Conservation (phyloP, 2,329 filamentous ascomycete species). For the Colletotrichum cordylinicola region DNA sequence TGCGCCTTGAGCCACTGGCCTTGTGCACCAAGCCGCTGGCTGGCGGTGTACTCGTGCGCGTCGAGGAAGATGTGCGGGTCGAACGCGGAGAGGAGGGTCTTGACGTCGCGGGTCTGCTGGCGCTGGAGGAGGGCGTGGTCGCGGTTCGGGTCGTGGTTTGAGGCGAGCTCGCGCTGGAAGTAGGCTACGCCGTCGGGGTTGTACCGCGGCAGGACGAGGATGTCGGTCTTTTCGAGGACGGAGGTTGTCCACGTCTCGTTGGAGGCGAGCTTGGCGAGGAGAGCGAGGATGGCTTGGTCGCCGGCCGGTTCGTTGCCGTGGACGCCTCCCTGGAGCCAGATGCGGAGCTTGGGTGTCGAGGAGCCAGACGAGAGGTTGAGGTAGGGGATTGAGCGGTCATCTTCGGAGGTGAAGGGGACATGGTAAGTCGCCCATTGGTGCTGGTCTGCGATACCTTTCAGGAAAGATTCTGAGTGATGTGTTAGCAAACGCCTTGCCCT, state of each 20-base stretch:
- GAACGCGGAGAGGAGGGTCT: slow-evolving; percentile 29
- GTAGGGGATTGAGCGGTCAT: slow-evolving; percentile 25
- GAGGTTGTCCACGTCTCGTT: slow-evolving; percentile 29
- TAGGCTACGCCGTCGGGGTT: slow-evolving; percentile 37
- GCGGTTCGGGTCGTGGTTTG: slow-evolving; percentile 35
- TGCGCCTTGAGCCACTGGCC: slow-evolving; percentile 24
- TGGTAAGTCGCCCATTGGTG: slow-evolving; percentile 27
- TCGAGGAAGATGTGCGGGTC: slow-evolving; percentile 34
- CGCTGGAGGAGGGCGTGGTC: slow-evolving; percentile 35
- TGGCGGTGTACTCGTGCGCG: slow-evolving; percentile 34
- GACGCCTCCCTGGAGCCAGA: slow-evolving; percentile 34
- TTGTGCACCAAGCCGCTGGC: background rate
- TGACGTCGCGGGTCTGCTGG: slow-evolving; percentile 33
- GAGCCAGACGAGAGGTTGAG: slow-evolving; percentile 17
- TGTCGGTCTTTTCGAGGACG: slow-evolving; percentile 30
- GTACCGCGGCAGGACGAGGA: slow-evolving; percentile 34
- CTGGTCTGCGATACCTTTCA: slow-evolving; percentile 21
- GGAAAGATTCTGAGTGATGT: slow-evolving; percentile 18
- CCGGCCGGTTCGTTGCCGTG: slow-evolving; percentile 38
- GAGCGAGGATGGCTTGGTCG: slow-evolving; percentile 32
- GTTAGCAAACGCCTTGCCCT: background rate
- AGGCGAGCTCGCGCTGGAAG: slow-evolving; percentile 33
- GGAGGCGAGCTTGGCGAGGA: slow-evolving; percentile 33
- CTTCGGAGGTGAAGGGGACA: slow-evolving; percentile 24
- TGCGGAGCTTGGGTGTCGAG: slow-evolving; percentile 26